A percentile compares a stretch with the other conserved stretches of the same genome.
phyloP scores from a whole-genome alignment of 345 rosid species.

The Pseudoturritis turrita region DNA sequence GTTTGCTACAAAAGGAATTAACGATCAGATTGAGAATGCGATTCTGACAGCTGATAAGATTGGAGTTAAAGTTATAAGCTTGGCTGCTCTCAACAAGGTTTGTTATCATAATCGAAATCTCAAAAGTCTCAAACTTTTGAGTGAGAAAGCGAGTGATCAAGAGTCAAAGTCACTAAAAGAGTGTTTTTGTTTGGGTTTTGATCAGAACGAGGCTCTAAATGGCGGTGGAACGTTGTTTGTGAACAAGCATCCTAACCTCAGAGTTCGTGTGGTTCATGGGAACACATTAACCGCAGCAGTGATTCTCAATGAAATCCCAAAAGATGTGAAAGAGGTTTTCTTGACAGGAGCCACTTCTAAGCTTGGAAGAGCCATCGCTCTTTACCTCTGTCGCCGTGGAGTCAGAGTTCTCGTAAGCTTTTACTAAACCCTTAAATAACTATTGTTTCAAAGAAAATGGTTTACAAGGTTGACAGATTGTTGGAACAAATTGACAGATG shows the following conservation, averaged over 20 bases:
- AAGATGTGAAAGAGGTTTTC: constrained; percentile 78
- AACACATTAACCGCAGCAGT: constrained; percentile 98
- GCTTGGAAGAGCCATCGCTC: constrained; percentile 96
- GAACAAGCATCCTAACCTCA: constrained; percentile 69
- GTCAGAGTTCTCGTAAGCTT: constrained; percentile 78
- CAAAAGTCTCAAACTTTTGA: not conserved
- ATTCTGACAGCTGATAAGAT: constrained; percentile 71
- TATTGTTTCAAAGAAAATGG: not conserved
- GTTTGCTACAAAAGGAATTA: constrained; percentile 79
- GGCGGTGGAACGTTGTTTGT: constrained; percentile 96
- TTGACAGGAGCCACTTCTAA: constrained; percentile 97
- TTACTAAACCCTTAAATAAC: not conserved
- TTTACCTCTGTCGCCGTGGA: constrained; percentile 75
- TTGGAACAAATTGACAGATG: constrained; percentile 54
- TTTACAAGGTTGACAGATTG: not conserved
- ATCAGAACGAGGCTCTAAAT: constrained; percentile 87
- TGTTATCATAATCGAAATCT: not conserved
- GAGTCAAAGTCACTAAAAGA: not conserved
- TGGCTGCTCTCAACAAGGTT: constrained; percentile 67
- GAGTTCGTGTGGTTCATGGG: constrained; percentile 92
- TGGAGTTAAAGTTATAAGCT: constrained; percentile 92
- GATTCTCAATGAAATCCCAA: constrained; percentile 69
- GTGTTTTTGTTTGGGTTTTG: not conserved
- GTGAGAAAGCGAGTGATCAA: not conserved
- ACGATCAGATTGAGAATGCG: constrained; percentile 73